Conservation (phyloP, 2,329 filamentous ascomycete genomes). For the Trichoderma atrobrunneum region DNA sequence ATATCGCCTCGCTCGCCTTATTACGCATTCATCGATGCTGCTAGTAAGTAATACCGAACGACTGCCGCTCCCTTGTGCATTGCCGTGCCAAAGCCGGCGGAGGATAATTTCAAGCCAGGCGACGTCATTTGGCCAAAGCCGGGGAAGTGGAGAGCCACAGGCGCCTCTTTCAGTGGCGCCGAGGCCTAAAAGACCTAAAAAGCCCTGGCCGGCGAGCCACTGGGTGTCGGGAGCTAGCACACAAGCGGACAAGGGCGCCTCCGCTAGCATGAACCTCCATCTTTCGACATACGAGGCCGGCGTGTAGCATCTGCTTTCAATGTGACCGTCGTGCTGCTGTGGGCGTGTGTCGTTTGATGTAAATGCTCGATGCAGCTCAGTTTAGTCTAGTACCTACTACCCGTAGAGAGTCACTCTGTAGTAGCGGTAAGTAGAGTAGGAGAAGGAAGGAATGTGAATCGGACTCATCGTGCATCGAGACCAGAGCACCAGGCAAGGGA, state of each 20-base stretch:
- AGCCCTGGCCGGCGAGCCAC: neutral
- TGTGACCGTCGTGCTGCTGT: neutral
- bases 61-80: slow-evolving; percentile 3
- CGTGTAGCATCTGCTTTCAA: neutral
- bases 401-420: no score
- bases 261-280: neutral
- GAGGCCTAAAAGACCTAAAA: neutral
- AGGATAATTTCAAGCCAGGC: neutral
- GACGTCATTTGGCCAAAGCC: slow-evolving; percentile 16
- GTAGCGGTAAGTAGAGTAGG: neutral
- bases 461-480: neutral
- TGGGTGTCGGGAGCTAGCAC: slow-evolving; percentile 6
- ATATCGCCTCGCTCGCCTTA: no score
- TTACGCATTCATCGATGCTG: neutral
- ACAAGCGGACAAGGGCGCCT: neutral
- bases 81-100: slow-evolving; percentile 17
- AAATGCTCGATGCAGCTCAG: neutral
- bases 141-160: slow-evolving; percentile 15
- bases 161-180: slow-evolving; percentile 11
- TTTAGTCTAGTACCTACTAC: no score
- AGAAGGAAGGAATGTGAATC: neutral
- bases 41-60: neutral
- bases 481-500: neutral
- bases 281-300: neutral
- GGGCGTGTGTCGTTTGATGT: neutral